A percentile compares a stretch with the other conserved stretches of the same genome.
These are phyloP conservation scores for Epichloe festucae DNA, from an alignment of 2,329 filamentous ascomycete species.

Conservation along the genomic window DNA sequence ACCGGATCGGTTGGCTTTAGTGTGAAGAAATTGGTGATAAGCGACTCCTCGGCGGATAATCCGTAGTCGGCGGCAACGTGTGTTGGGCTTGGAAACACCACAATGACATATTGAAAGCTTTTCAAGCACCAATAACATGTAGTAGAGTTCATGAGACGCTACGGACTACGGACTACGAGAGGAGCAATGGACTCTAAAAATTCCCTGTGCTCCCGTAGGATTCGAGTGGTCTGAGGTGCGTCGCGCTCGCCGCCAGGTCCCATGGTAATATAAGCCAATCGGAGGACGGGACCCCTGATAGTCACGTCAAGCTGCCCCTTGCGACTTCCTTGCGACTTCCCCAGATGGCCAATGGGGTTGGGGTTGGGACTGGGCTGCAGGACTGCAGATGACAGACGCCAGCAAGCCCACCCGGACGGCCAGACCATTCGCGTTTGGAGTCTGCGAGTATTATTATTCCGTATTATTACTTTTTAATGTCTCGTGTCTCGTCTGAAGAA, in stretches of 20 bases:
- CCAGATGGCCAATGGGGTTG: not conserved
- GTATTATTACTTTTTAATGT: too few species aligned
- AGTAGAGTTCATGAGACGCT: not conserved
- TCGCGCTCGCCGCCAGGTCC: not conserved
- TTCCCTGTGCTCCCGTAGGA: not conserved
- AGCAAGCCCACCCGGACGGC: too few species aligned
- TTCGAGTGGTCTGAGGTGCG: not conserved
- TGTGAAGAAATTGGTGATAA: not conserved
- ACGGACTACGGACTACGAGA: not conserved
- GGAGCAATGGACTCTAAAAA: not conserved
- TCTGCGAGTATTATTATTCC: too few species aligned
- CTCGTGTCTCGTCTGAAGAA: too few species aligned
- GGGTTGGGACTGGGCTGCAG: not conserved
- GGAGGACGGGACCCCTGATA: not conserved
- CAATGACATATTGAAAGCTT: not conserved
- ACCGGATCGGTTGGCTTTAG: not conserved
- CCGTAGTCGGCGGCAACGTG: not conserved
- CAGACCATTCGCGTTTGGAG: too few species aligned
- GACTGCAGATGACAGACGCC: not conserved
- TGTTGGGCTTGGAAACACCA: not conserved
- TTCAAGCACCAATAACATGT: not conserved
- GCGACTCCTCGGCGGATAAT: not conserved
- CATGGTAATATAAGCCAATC: not conserved
- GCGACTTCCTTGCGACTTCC: not conserved
- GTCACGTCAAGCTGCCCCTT: not conserved